Base-by-base conservation (phyloP, 2,329 filamentous ascomycete species). In the Phialophora tarda region DNA sequence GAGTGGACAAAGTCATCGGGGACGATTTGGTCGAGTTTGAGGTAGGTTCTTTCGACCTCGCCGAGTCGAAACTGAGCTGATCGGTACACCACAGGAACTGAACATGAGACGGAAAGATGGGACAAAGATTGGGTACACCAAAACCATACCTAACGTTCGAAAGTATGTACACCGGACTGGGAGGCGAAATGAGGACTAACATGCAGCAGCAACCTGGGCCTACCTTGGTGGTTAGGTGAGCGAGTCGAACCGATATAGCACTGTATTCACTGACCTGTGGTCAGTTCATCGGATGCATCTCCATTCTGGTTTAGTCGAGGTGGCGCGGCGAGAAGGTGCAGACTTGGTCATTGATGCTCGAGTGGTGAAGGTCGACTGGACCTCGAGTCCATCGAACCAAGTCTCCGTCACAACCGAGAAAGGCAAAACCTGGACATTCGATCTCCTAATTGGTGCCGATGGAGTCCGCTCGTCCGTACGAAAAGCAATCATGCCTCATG, bases 261-360 rank as follows among this genome's bases (percentile, higher is more conserved):
- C 12, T 23, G 4, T 28, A 14, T 23, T 41, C 3, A 26, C 30
- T 50, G 2, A 61, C 28, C 47, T 55, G 7, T 14, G 14, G 12
- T 21, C 83, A 32, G 82, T 83, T 7, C 81, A 83, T 61, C 75
- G 81, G 8, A 80, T 81, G 12, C 80, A 84, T 72, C 75, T 84
- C 3, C 82, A 84, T 64, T 73, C 76, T 14, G 79, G 80, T 17
- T 72, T 83, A 1, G 77, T 77, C 11, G 72, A 78, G 32, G 74
- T 81, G 4, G 81, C 81, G 3, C 68, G 74, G 24, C 69, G 75
- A 17, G 71, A 77, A 17, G 82, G 81, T 1, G 79, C 77, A 0
- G 69, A 72, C 4, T 73, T 83, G 30, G 62, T 78, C 30, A 77
- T 81, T 14, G 68, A 74, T 30, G 76, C 77, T 26, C 74, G 77